Conservation (phyloP, 1,284 basidiomycete genomes). For the Gymnopus androsaceus region DNA sequence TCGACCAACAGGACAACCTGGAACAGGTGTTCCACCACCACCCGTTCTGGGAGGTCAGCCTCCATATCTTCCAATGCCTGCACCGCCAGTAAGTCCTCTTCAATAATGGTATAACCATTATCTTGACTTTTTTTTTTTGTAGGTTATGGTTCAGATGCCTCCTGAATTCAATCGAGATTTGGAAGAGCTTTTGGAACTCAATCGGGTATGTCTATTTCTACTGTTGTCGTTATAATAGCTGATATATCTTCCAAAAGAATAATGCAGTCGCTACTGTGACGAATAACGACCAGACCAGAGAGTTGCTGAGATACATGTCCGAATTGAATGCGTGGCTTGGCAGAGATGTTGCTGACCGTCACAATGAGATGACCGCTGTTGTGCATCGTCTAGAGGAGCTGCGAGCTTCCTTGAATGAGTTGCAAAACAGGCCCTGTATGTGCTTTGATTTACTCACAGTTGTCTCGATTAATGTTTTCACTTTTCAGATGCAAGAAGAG, state of each 20-base stretch:
- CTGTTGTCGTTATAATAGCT: neutral
- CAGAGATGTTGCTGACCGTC: constrained; percentile 72
- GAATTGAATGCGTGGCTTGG: constrained; percentile 74
- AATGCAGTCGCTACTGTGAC: constrained; percentile 62
- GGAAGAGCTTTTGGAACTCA: constrained; percentile 4
- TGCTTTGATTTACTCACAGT: neutral
- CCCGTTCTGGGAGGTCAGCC: constrained; percentile 20
- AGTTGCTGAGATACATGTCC: constrained; percentile 75
- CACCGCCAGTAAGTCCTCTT: constrained; percentile 6
- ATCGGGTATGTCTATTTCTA: constrained; percentile 13
- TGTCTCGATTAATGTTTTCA: neutral
- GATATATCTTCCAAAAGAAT: constrained; percentile 49
- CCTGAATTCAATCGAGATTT: constrained; percentile 13
- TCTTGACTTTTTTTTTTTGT: neutral
- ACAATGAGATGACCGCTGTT: constrained; percentile 67
- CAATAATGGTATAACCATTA: neutral
- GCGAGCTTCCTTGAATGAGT: constrained; percentile 41
- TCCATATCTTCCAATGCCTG: constrained; percentile 25
- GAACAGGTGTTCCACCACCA: neutral
- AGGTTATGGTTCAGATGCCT: constrained; percentile 15
- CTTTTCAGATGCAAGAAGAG: neutral
- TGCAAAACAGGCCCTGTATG: constrained; percentile 27
- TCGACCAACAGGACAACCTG: neutral
- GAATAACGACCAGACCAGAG: constrained; percentile 68
- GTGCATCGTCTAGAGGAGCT: constrained; percentile 64